Percentiles rank a stretch among this genome's conserved stretches.
phyloP scores from a whole-genome alignment of 768 basidiomycete genomes.

The Panus rudis region DNA sequence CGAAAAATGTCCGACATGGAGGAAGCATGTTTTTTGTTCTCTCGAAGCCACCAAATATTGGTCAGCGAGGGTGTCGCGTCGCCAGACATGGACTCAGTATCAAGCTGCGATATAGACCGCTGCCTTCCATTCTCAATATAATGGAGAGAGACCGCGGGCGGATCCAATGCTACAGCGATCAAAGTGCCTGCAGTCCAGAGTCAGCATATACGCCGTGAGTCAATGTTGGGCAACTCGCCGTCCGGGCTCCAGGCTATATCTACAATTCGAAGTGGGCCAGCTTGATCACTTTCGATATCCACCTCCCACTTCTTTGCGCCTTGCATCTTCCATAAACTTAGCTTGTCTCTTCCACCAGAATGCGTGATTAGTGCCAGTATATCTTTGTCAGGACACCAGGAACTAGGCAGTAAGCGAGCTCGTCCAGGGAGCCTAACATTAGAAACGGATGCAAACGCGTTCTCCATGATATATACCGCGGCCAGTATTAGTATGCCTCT shows the following conservation, averaged over 20 bases:
- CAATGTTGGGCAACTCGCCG: slow-evolving; percentile 36
- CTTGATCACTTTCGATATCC: slow-evolving; percentile 40
- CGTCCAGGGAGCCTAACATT: slow-evolving; percentile 48
- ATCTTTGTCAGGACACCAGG: slow-evolving; percentile 86
- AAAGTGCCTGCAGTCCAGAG: slow-evolving; percentile 38
- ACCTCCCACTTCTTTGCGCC: slow-evolving; percentile 81
- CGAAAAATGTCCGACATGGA: slow-evolving; percentile 73
- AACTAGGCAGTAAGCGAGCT: slow-evolving; percentile 50
- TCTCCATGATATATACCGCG: too few species aligned
- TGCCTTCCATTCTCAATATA: slow-evolving; percentile 72
- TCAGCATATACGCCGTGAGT: background rate
- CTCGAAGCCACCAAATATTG: slow-evolving; percentile 69
- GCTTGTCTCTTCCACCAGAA: slow-evolving; percentile 57
- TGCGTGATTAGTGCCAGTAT: slow-evolving; percentile 61
- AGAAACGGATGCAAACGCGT: slow-evolving; percentile 52
- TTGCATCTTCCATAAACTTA: slow-evolving; percentile 77
- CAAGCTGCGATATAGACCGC: slow-evolving; percentile 41
- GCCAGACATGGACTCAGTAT: slow-evolving; percentile 11
- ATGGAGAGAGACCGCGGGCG: slow-evolving; percentile 60
- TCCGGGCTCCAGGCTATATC: slow-evolving; percentile 78
- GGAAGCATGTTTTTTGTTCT: slow-evolving; percentile 26
- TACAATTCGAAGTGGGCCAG: slow-evolving; percentile 42
- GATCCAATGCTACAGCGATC: slow-evolving; percentile 64
- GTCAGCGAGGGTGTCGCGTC: slow-evolving; percentile 7
- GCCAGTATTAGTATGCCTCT: too few species aligned